Conservation (phyloP, 306 rosid species). For the Hippophae gyantsensis region DNA sequence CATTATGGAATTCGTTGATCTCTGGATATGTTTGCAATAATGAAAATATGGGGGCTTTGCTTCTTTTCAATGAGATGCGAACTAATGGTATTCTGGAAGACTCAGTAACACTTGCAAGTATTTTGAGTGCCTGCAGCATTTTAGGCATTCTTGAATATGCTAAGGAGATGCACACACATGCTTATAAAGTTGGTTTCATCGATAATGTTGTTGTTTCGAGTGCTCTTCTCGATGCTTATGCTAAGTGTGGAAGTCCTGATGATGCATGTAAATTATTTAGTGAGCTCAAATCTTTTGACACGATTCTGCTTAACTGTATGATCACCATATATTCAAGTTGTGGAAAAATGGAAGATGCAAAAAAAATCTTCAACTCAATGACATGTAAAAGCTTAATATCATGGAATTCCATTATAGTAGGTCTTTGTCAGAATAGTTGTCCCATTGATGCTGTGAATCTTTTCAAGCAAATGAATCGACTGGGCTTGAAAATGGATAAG, state of each 20-base stretch:
- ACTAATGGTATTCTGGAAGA: slow-evolving; percentile 39
- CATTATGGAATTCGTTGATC: slow-evolving; percentile 64
- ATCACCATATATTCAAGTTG: slow-evolving; percentile 57
- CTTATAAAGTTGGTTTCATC: slow-evolving; percentile 42
- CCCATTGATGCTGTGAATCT: slow-evolving; percentile 53
- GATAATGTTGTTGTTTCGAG: slow-evolving; percentile 47
- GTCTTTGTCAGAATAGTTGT: slow-evolving; percentile 55
- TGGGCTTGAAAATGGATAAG: slow-evolving; percentile 48
- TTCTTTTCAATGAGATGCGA: slow-evolving; percentile 50
- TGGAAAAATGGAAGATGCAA: slow-evolving; percentile 70
- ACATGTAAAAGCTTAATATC: slow-evolving; percentile 53
- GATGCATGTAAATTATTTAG: slow-evolving; percentile 66
- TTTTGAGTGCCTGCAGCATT: slow-evolving; percentile 47
- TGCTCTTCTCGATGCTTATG: slow-evolving; percentile 64
- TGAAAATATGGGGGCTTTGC: slow-evolving; percentile 47
- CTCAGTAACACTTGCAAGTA: slow-evolving; percentile 39
- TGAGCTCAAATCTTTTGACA: slow-evolving; percentile 52
- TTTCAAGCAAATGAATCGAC: slow-evolving; percentile 44
- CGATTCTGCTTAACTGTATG: slow-evolving; percentile 62
- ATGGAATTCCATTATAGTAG: slow-evolving; percentile 72
- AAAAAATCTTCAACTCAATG: slow-evolving; percentile 42
- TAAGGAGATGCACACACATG: slow-evolving; percentile 48
- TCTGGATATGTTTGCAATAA: slow-evolving; percentile 51
- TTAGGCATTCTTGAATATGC: slow-evolving; percentile 31
- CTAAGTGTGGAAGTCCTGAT: slow-evolving; percentile 46